Evolutionary conservation across 805 yeast genomes (phyloP).

Genomic region (Ogataea polymorpha): DNA sequence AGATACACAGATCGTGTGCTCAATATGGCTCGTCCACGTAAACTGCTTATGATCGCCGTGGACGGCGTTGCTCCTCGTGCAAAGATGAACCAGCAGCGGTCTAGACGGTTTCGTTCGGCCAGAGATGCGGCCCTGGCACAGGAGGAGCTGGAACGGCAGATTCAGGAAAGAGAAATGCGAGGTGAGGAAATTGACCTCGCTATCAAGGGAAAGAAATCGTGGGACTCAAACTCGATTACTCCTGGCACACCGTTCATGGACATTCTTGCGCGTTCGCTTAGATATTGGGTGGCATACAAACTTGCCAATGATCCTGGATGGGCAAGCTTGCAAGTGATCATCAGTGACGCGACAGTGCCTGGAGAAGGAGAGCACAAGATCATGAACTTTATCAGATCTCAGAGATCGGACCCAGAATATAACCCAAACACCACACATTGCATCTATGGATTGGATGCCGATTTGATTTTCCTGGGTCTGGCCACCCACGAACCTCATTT

Average conservation of each 20-base stretch:
- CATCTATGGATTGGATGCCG: constrained; percentile 97
- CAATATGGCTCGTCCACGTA: constrained; percentile 92
- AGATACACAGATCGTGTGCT: constrained; percentile 89
- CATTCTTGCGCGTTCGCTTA: constrained; percentile 71
- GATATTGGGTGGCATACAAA: constrained; percentile 93
- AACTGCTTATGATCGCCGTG: constrained; percentile 89
- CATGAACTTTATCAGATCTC: constrained; percentile 92
- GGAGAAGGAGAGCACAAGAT: constrained; percentile 99
- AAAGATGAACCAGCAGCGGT: constrained; percentile 94
- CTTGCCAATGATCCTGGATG: constrained; percentile 89
- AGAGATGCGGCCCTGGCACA: constrained; percentile 81
- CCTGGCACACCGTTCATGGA: constrained; percentile 99
- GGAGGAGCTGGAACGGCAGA: constrained; percentile 61
- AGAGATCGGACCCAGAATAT: constrained; percentile 80
- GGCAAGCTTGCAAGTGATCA: constrained; percentile 82
- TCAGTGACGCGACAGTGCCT: constrained; percentile 95
- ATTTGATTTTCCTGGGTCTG: constrained; percentile 88
- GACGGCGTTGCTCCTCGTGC: constrained; percentile 99
- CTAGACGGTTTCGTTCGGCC: constrained; percentile 90
- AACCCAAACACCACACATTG: constrained; percentile 94
- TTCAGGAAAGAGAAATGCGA: constrained; percentile 54
- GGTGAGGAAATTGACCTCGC: constrained; percentile 79
- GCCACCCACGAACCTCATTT: constrained; percentile 99
- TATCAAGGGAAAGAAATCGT: constrained; percentile 67
- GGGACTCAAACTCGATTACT: constrained; percentile 97